A percentile compares a stretch with the other conserved stretches of the same genome.
These are phyloP conservation scores for Pseudophaeomoniella oleicola DNA, from an alignment of 2,329 filamentous ascomycete species.

Conservation along the genomic window DNA sequence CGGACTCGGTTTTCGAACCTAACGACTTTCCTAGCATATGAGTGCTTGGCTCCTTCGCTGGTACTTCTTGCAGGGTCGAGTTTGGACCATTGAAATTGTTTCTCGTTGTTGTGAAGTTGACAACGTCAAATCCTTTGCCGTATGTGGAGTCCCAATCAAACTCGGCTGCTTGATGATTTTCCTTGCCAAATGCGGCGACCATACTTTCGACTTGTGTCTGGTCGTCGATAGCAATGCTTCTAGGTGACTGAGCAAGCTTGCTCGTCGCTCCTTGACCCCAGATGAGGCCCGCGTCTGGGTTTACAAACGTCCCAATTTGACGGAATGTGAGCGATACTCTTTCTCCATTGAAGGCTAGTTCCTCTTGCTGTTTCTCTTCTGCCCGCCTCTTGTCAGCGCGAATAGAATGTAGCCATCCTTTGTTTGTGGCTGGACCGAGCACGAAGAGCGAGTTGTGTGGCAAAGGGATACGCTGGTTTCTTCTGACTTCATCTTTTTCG, in stretches of 20 bases:
- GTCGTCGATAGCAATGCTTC: conserved; percentile 45
- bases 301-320: conserved; percentile 71
- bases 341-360: conserved; percentile 57
- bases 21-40: neutral
- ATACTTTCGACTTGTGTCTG: conserved; percentile 48
- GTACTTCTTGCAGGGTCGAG: neutral
- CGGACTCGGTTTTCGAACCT: neutral
- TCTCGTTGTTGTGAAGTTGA: conserved; percentile 27
- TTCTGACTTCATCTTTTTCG: conserved; percentile 33
- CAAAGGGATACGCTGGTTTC: conserved; percentile 54
- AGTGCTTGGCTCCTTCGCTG: neutral
- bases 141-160: conserved; percentile 68
- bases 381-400: conserved; percentile 64
- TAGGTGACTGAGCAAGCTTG: conserved; percentile 49
- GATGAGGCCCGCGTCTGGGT: conserved; percentile 49
- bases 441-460: conserved; percentile 82
- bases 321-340: conserved; percentile 90
- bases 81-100: neutral
- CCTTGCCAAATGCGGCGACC: conserved; percentile 65
- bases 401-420: conserved; percentile 84
- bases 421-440: conserved; percentile 69
- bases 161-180: conserved; percentile 63
- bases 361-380: conserved; percentile 51
- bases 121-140: conserved; percentile 68
- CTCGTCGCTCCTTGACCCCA: conserved; percentile 82